Conservation (phyloP, 441 rosid genomes). For the Metrosideros polymorpha region DNA sequence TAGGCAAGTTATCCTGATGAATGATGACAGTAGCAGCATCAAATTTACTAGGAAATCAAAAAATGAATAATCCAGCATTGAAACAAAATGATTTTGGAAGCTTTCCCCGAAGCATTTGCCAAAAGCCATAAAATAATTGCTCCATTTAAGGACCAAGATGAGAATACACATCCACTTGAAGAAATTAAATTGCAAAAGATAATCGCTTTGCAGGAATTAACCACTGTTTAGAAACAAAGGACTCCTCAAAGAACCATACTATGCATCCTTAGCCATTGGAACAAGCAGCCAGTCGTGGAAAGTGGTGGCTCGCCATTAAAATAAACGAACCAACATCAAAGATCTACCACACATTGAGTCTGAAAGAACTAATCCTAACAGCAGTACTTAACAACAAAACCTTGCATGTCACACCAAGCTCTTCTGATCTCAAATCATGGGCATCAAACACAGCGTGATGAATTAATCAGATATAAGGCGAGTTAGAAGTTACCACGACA, state of each 20-base stretch:
- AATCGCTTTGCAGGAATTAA: neutral
- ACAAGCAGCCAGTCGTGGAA: neutral
- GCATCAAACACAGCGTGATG: neutral
- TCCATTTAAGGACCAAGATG: neutral
- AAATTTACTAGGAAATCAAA: neutral
- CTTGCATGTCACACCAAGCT: neutral
- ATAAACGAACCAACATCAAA: neutral
- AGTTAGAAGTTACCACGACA: neutral
- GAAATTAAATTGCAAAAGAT: neutral
- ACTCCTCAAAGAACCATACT: neutral
- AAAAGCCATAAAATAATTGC: neutral
- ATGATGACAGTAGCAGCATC: slow-evolving; percentile 15
- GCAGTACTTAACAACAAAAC: neutral
- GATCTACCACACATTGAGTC: neutral
- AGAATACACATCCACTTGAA: neutral
- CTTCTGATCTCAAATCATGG: neutral
- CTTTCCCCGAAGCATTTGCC: neutral
- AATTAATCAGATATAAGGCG: neutral
- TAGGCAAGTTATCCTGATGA: slow-evolving; percentile 48
- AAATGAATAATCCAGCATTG: neutral
- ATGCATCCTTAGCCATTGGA: neutral
- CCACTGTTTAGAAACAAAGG: neutral
- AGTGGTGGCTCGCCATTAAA: neutral
- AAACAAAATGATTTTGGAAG: neutral
- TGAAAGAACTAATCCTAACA: neutral